phyloP scores from a whole-genome alignment of 2,329 filamentous ascomycete species.

The Aspergillus neotritici region DNA sequence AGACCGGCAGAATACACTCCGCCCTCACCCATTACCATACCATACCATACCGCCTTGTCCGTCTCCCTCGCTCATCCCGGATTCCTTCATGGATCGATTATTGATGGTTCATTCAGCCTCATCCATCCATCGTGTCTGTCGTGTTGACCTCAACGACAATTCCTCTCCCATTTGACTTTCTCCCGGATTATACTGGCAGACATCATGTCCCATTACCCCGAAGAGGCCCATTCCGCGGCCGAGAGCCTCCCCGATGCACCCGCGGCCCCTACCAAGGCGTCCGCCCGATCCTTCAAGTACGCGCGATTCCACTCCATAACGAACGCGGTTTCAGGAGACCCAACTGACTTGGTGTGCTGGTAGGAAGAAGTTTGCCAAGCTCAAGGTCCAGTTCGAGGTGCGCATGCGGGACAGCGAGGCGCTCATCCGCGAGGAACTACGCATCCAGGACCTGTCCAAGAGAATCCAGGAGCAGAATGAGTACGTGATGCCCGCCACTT shows the following conservation, averaged over 20 bases:
- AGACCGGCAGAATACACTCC: too few relatives aligned
- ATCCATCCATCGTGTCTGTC: constrained; percentile 5
- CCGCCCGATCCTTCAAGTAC: constrained; percentile 64
- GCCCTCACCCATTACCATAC: too few relatives aligned
- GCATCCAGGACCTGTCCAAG: constrained; percentile 72
- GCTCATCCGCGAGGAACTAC: constrained; percentile 72
- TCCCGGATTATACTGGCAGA: neutral
- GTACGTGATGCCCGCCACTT: too few relatives aligned
- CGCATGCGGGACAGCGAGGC: constrained; percentile 65
- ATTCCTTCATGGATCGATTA: too few relatives aligned
- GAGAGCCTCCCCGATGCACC: constrained; percentile 31
- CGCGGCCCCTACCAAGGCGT: constrained; percentile 43
- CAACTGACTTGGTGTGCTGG: constrained; percentile 7
- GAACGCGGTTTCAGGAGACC: neutral
- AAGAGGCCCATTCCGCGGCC: constrained; percentile 22
- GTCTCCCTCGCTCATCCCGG: too few relatives aligned
- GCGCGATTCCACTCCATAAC: constrained; percentile 7
- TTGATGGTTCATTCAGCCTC: constrained; percentile 1
- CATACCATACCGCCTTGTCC: too few relatives aligned
- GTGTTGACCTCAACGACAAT: constrained; percentile 1
- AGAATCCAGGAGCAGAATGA: constrained; percentile 87
- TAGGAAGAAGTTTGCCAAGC: constrained; percentile 81
- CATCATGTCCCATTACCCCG: constrained; percentile 31
- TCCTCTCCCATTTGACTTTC: neutral
- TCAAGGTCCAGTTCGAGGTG: constrained; percentile 73